A percentile compares a stretch with the other conserved stretches of the same genome.
phyloP scores from a whole-genome alignment of 768 basidiomycete genomes.

The Mycena sanguinolenta region DNA sequence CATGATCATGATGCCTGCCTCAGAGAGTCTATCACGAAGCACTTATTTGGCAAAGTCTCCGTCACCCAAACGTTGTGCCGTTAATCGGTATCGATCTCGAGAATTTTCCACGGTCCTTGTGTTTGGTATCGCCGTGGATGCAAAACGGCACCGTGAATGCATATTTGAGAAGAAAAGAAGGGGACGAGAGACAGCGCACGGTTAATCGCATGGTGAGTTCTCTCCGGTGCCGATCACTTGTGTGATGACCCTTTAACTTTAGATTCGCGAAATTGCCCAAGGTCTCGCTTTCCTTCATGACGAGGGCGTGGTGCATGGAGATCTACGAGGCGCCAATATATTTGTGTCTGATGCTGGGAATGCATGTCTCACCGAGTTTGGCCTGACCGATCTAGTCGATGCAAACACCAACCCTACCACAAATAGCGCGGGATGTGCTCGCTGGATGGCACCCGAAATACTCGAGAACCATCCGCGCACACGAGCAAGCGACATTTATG shows the following conservation, averaged over 20 bases:
- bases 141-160: conserved; percentile 40
- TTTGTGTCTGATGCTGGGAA: conserved; percentile 24
- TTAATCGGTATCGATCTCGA: conserved; percentile 39
- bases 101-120: conserved; percentile 32
- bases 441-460: conserved; percentile 35
- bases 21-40: conserved; percentile 43
- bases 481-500: conserved; percentile 27
- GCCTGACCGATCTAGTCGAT: conserved; percentile 28
- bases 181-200: conserved; percentile 3
- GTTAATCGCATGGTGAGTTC: conserved; percentile 26
- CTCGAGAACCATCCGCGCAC: conserved; percentile 5
- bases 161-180: conserved; percentile 31
- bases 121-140: conserved; percentile 46
- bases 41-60: conserved; percentile 38
- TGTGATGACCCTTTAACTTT: background rate
- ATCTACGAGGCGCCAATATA: conserved; percentile 36
- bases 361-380: conserved; percentile 35
- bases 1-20: background rate
- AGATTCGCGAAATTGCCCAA: conserved; percentile 38
- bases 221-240: background rate
- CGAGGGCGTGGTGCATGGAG: conserved; percentile 34
- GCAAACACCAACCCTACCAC: conserved; percentile 10
- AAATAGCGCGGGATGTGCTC: conserved; percentile 3
- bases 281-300: conserved; percentile 35
- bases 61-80: conserved; percentile 36